A percentile compares a stretch with the other conserved stretches of the same genome.
These are phyloP conservation scores for Amylostereum chailletii DNA, from an alignment of 1,284 basidiomycete species.

Conservation along the genomic window DNA sequence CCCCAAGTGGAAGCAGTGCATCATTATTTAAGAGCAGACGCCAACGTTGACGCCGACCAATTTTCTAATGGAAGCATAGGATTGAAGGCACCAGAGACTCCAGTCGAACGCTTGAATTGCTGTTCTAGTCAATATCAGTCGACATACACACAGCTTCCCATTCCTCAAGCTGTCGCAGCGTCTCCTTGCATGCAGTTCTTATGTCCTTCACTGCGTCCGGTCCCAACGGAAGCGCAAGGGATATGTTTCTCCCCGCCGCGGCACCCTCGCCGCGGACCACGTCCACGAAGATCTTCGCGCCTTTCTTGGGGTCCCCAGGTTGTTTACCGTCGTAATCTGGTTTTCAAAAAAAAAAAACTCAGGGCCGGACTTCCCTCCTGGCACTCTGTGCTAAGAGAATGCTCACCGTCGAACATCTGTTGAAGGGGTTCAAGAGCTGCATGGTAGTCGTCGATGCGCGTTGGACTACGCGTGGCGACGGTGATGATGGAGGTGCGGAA, in stretches of 20 bases:
- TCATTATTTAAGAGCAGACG: too few relatives aligned
- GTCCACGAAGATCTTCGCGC: conserved; percentile 21
- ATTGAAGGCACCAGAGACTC: too few relatives aligned
- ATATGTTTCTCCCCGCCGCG: conserved; percentile 16
- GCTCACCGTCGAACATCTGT: conserved; percentile 12
- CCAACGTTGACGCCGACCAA: too few relatives aligned
- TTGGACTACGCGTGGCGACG: conserved; percentile 18
- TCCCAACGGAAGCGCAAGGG: conserved; percentile 18
- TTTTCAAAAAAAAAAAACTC: neutral
- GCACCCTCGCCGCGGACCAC: conserved; percentile 21
- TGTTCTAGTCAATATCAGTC: conserved; percentile 6
- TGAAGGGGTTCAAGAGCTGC: neutral
- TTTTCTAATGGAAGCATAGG: too few relatives aligned
- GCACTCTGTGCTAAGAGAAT: conserved; percentile 15
- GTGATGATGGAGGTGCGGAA: conserved; percentile 32
- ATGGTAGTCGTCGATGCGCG: conserved; percentile 31
- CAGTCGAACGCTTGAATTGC: too few relatives aligned
- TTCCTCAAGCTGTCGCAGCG: conserved; percentile 15
- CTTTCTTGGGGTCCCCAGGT: conserved; percentile 24
- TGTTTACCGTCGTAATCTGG: conserved; percentile 19
- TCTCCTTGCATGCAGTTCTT: conserved; percentile 11
- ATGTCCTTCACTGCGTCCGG: conserved; percentile 17
- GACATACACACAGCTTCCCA: conserved; percentile 18
- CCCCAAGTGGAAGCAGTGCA: too few relatives aligned
- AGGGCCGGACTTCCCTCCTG: conserved; percentile 6